phyloP scores from a whole-genome alignment of 345 rosid species.

The Salix exigua region DNA sequence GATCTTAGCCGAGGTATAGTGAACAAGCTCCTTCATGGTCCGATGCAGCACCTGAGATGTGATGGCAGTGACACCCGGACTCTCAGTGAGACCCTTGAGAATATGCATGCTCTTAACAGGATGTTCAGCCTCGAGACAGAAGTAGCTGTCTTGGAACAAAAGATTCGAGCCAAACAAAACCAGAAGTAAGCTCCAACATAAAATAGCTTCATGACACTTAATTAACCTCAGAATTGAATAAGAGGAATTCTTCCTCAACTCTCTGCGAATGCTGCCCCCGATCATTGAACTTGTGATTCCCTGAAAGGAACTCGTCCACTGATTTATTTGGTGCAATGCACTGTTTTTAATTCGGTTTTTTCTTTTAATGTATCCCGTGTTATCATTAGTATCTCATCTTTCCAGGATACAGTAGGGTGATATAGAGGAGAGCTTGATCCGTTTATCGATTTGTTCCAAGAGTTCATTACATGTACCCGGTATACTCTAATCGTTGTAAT shows the following conservation, averaged over 20 bases:
- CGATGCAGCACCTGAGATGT: slow-evolving; percentile 97
- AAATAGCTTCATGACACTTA: not conserved
- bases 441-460: not conserved
- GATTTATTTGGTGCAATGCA: slow-evolving; percentile 13
- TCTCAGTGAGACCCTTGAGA: slow-evolving; percentile 81
- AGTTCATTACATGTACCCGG: not conserved
- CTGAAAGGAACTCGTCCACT: not conserved
- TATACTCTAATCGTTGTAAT: slow-evolving; percentile 6
- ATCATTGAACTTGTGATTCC: slow-evolving; percentile 4
- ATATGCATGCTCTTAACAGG: slow-evolving; percentile 96
- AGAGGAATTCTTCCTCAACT: not conserved
- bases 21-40: slow-evolving; percentile 94
- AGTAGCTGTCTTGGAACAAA: slow-evolving; percentile 61
- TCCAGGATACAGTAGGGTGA: slow-evolving; percentile 7
- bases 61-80: slow-evolving; percentile 78
- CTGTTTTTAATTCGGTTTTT: slow-evolving; percentile 17
- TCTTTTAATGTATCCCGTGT: not conserved
- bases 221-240: slow-evolving; percentile 5
- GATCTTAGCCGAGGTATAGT: slow-evolving; percentile 90
- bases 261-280: not conserved
- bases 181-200: slow-evolving; percentile 28
- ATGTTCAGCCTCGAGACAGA: slow-evolving; percentile 90
- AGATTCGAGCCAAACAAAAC: slow-evolving; percentile 66
- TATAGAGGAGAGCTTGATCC: slow-evolving; percentile 14
- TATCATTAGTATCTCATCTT: slow-evolving; percentile 7